Conservation (phyloP, 352 stramenopile genomes). For the Phytopythium helicoides region DNA sequence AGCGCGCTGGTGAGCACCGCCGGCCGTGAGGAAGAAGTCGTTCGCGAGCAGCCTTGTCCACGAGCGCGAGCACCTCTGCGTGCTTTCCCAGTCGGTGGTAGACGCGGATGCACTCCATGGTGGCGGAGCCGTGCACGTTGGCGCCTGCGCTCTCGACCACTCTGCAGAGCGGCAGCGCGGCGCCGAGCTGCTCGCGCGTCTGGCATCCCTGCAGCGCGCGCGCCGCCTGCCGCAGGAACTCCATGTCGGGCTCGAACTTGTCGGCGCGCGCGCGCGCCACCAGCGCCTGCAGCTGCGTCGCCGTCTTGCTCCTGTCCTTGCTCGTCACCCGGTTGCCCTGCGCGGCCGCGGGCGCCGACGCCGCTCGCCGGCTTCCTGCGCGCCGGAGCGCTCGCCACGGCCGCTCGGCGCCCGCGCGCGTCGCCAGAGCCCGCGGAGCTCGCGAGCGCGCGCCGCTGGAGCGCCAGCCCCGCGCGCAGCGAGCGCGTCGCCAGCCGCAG, state of each 20-base stretch:
- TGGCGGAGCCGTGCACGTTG: slow-evolving; percentile 34
- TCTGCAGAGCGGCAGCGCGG: slow-evolving; percentile 55
- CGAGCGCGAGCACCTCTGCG: slow-evolving; percentile 45
- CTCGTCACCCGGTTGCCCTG: slow-evolving; percentile 1
- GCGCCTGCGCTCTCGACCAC: slow-evolving; percentile 33
- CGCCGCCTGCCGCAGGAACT: slow-evolving; percentile 46
- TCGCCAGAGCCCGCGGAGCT: no score
- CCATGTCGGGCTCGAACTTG: slow-evolving; percentile 31
- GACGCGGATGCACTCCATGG: slow-evolving; percentile 62
- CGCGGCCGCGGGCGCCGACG: no score
- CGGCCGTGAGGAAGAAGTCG: slow-evolving; percentile 69
- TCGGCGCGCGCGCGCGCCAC: slow-evolving; percentile 20
- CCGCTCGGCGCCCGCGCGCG: no score
- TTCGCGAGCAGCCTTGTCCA: slow-evolving; percentile 48
- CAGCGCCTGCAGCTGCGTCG: slow-evolving; percentile 36
- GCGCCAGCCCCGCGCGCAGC: not conserved
- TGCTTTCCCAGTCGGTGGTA: slow-evolving; percentile 54
- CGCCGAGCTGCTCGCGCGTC: slow-evolving; percentile 44
- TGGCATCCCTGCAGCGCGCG: slow-evolving; percentile 50
- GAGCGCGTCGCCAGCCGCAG: not conserved
- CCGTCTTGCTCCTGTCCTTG: slow-evolving; percentile 10
- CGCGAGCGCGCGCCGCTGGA: not conserved
- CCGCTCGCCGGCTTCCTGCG: no score
- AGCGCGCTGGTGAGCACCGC: slow-evolving; percentile 56
- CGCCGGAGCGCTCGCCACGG: not conserved